Evolutionary conservation across 179 eudicot species (phyloP).

Genomic region (Camellia oleifera): DNA sequence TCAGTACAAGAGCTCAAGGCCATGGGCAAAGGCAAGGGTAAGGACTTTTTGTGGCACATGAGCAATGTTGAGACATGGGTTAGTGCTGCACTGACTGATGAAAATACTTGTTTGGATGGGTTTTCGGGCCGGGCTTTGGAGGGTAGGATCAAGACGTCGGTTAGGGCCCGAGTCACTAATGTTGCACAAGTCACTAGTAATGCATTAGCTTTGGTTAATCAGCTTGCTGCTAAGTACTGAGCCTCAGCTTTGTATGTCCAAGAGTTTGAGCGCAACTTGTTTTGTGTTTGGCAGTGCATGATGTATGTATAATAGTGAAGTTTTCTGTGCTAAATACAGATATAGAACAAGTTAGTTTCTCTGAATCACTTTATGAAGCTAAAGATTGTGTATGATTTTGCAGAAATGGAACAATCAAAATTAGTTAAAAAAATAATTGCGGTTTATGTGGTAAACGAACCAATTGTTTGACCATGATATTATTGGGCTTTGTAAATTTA

Average conservation of each 20-base stretch:
- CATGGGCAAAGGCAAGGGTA: not conserved
- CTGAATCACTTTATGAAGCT: not conserved
- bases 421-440: no score
- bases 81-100: constrained; percentile 64
- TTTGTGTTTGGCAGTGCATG: not conserved
- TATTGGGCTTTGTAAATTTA: no score
- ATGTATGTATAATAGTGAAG: not conserved
- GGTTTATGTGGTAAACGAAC: no score
- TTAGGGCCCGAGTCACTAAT: constrained; percentile 39
- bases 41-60: constrained; percentile 14
- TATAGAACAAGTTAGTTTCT: not conserved
- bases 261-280: not conserved
- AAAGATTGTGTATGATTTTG: not conserved
- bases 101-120: constrained; percentile 60
- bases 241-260: not conserved
- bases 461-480: no score
- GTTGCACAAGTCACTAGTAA: constrained; percentile 71
- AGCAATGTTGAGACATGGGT: constrained; percentile 41
- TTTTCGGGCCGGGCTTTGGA: constrained; percentile 42
- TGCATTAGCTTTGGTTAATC: constrained; percentile 62
- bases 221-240: constrained; percentile 30
- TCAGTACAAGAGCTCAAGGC: not conserved
- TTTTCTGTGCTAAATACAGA: not conserved
- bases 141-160: constrained; percentile 42
- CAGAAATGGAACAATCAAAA: not conserved